phyloP scores from a whole-genome alignment of 495 filamentous ascomycete genomes.

The Hypomontagnella submonticulosa region DNA sequence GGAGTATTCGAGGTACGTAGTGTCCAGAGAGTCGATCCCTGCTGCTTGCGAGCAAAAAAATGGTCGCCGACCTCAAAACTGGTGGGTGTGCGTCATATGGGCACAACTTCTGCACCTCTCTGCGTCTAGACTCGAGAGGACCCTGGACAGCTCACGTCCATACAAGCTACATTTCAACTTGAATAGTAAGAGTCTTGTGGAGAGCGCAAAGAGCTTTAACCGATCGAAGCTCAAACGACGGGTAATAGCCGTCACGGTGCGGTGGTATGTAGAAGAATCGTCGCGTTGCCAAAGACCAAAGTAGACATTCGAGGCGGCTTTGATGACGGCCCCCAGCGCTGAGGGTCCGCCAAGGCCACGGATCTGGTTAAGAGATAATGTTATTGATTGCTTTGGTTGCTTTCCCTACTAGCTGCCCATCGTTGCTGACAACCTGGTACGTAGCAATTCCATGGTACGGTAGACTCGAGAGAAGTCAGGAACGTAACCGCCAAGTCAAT shows the following conservation, averaged over 20 bases:
- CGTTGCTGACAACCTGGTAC: constrained; percentile 33
- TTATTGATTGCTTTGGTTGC: constrained; percentile 37
- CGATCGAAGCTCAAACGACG: constrained; percentile 14
- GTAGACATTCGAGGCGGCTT: constrained; percentile 19
- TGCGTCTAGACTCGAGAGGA: constrained; percentile 44
- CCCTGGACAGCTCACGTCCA: constrained; percentile 34
- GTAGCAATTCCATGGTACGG: constrained; percentile 1
- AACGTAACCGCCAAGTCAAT: constrained; percentile 27
- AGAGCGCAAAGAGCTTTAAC: constrained; percentile 21
- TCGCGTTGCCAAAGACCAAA: background rate
- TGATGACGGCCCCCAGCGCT: constrained; percentile 31
- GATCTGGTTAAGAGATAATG: constrained; percentile 29
- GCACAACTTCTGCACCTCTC: constrained; percentile 43
- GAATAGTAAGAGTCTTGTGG: constrained; percentile 32
- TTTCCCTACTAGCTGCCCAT: constrained; percentile 18
- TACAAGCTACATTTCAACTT: constrained; percentile 32
- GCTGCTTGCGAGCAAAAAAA: constrained; percentile 43
- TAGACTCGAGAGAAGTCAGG: constrained; percentile 20
- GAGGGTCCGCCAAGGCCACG: constrained; percentile 38
- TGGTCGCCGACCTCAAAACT: constrained; percentile 45
- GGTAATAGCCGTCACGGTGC: constrained; percentile 21
- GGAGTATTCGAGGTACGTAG: constrained; percentile 45
- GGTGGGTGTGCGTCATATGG: constrained; percentile 47
- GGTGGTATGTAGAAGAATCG: constrained; percentile 24
- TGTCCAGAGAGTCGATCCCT: constrained; percentile 43